Percentiles rank a stretch among this genome's conserved stretches.
phyloP scores from a whole-genome alignment of 2,329 filamentous ascomycete species.

The Colletotrichum sp. region DNA sequence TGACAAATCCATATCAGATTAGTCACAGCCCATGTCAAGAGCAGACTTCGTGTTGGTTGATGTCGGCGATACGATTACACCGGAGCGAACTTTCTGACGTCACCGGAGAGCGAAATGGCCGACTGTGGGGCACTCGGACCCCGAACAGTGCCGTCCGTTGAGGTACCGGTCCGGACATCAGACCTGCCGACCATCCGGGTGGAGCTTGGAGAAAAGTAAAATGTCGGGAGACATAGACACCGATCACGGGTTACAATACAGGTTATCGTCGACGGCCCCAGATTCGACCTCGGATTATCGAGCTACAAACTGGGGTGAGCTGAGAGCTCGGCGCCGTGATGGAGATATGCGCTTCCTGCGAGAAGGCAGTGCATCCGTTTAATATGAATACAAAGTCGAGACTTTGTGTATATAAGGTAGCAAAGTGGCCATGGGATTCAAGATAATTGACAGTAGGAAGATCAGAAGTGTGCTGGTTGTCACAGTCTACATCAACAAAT shows the following conservation, averaged over 20 bases:
- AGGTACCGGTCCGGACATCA: neutral
- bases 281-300: neutral
- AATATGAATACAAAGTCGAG: no score
- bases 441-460: neutral
- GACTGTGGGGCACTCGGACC: neutral
- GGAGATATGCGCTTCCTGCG: neutral
- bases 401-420: neutral
- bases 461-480: neutral
- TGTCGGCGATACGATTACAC: neutral
- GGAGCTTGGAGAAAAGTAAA: fast-evolving
- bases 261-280: neutral
- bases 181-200: neutral
- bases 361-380: no score
- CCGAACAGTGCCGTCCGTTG: neutral
- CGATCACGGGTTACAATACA: neutral
- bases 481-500: neutral
- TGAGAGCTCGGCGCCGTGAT: neutral
- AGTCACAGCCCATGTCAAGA: neutral
- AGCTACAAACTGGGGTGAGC: neutral
- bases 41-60: neutral
- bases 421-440: neutral
- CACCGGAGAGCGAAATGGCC: neutral
- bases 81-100: neutral
- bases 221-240: neutral
- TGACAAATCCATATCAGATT: fast-evolving